Base-by-base conservation (phyloP, 1,284 basidiomycete species). In the Ceratobasidium theobromae region DNA sequence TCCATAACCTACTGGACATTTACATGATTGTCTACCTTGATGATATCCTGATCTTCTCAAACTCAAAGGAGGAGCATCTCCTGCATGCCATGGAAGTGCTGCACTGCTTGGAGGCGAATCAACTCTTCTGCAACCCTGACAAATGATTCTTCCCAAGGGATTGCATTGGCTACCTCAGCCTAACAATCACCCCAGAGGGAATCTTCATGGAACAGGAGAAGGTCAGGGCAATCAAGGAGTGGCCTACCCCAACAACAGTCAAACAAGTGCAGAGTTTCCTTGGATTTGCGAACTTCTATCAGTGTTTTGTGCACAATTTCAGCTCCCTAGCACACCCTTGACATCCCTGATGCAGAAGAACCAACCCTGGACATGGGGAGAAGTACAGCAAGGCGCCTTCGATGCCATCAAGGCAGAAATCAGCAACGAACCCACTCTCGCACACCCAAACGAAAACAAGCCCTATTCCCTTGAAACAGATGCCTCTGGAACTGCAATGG, bases 61-160 rank as follows among this genome's bases (percentile, higher is more conserved):
- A 43, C 16, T n/a, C 16, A 5, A n/a, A 43, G 6, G 6, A 33
- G 53, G 23, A 65, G 38, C 68, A 69, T 33, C 16, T 1, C 4
- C 18, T 35, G 16, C 38, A 57, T 25, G 30, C 58, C 0, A 49
- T 18, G n/a, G 53, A 65, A 51, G 68, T 69, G 12, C 43, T 69
- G 11, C 3, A 32, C 4, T 5, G 57, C 2, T 30, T 65, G 3
- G 23, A 38, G n/a, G 28, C 40, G 8, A 35, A 66, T 18, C 1
- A 57, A 0, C 52, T 67, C 1, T 64, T n/a, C 12, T 33, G 35
- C 9, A 55, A 57, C 3, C 28, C 27, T 5, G 12, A 35, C 3
- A 69, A 69, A 45, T 64, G 65, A 43, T 8, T 21, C 21, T 69
- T 69, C 30, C 0, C 74, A 74, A 73, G 30, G 14, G 33, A 25